Evolutionary conservation across 2,329 filamentous ascomycete genomes (phyloP).

Genomic region (Aspergillus amoenus): DNA sequence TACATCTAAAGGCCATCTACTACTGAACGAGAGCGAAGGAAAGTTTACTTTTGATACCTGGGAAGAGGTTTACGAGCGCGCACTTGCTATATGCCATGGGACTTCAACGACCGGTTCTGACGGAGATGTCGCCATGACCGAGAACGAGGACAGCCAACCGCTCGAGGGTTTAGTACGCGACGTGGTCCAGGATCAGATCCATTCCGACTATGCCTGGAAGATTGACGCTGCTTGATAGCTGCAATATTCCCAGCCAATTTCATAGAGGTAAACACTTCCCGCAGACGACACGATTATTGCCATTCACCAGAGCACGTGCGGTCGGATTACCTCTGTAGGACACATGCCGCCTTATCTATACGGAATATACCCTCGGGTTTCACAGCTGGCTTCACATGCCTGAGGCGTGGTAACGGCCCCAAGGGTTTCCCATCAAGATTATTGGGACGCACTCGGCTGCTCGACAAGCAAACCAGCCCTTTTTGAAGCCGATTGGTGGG

Average conservation of each 20-base stretch:
- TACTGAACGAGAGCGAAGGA: constrained; percentile 81
- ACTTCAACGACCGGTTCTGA: constrained; percentile 35
- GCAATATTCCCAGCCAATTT: not conserved
- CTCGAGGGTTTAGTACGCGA: constrained; percentile 63
- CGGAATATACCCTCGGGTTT: not conserved
- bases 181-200: constrained; percentile 58
- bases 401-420: not conserved
- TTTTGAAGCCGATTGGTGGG: not conserved
- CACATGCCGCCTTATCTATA: not conserved
- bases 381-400: not conserved
- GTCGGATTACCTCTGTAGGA: not conserved
- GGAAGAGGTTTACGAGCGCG: constrained; percentile 67
- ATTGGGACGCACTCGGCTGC: not conserved
- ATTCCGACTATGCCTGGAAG: constrained; percentile 40
- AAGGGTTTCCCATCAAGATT: not conserved
- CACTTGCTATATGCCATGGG: constrained; percentile 64
- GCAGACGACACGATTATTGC: not conserved
- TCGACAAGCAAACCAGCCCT: not conserved
- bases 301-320: not conserved
- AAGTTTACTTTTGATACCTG: constrained; percentile 73
- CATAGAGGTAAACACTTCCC: not conserved
- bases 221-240: constrained; percentile 34
- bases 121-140: constrained; percentile 46
- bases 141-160: constrained; percentile 41
- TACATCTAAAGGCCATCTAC: constrained; percentile 68